Conservation (phyloP, 495 filamentous ascomycete species). For the Aspergillus hancockii region DNA sequence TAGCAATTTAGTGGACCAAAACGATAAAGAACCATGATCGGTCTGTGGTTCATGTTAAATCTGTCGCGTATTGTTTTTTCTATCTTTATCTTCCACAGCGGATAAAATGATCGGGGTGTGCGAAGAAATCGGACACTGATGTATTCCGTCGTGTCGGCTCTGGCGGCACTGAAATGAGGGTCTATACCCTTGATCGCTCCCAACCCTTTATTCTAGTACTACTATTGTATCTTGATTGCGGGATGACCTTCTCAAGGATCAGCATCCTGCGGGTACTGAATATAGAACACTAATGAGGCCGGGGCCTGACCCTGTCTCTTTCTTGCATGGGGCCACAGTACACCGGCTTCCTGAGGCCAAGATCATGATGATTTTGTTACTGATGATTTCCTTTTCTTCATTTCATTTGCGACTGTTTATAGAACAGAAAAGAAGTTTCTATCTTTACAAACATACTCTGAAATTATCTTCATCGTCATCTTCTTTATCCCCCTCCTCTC, state of each 20-base stretch:
- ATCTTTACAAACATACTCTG: neutral
- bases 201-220: too few species aligned
- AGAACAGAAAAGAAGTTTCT: neutral
- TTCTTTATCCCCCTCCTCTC: neutral
- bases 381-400: neutral
- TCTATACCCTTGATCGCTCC: too few species aligned
- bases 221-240: slow-evolving; percentile 1
- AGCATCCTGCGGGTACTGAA: neutral
- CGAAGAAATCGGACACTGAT: too few species aligned
- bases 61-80: too few species aligned
- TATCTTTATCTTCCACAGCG: too few species aligned
- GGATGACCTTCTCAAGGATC: neutral
- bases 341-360: neutral
- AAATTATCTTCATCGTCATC: neutral
- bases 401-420: neutral
- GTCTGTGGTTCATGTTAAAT: too few species aligned
- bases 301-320: neutral
- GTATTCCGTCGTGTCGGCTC: too few species aligned
- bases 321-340: neutral
- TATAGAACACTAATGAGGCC: slow-evolving; percentile 3
- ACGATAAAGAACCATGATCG: neutral
- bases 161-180: too few species aligned
- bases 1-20: neutral
- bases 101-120: too few species aligned
- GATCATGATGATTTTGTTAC: neutral